phyloP scores from a whole-genome alignment of 139 green algal genomes.

The Spirogloea muscicola region DNA sequence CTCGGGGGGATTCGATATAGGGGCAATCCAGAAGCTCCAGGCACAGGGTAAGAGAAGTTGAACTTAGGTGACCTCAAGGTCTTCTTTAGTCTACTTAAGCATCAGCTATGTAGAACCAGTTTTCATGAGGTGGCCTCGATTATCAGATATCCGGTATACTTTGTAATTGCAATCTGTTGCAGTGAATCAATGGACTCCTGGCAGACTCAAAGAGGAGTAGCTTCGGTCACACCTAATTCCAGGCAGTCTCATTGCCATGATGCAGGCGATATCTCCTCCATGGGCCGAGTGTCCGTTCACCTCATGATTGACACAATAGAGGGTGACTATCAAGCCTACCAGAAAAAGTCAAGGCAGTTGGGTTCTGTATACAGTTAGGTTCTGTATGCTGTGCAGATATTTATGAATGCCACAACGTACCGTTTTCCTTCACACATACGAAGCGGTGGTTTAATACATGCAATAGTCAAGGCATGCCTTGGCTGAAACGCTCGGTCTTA shows the following conservation, averaged over 20 bases:
- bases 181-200: no score
- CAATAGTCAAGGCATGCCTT: no score
- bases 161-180: no score
- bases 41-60: slow-evolving; percentile 27
- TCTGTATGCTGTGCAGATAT: slow-evolving; percentile 41
- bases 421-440: no score
- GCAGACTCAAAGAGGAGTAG: not conserved
- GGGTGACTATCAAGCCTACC: slow-evolving; percentile 3
- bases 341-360: not conserved
- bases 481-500: no score
- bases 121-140: slow-evolving; percentile 8
- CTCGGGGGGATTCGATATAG: slow-evolving; percentile 91
- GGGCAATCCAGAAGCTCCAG: slow-evolving; percentile 56
- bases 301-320: slow-evolving; percentile 35
- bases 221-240: not conserved
- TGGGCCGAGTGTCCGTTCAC: slow-evolving; percentile 13
- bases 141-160: not conserved
- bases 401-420: slow-evolving; percentile 59
- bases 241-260: not conserved
- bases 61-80: no score
- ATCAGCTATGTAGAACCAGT: slow-evolving; percentile 3
- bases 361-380: not conserved
- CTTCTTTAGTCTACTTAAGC: not conserved
- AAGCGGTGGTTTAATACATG: no score
- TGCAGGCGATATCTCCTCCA: slow-evolving; percentile 11